Evolutionary conservation across 768 basidiomycete species (phyloP).

Genomic region (Serendipita vermifera): DNA sequence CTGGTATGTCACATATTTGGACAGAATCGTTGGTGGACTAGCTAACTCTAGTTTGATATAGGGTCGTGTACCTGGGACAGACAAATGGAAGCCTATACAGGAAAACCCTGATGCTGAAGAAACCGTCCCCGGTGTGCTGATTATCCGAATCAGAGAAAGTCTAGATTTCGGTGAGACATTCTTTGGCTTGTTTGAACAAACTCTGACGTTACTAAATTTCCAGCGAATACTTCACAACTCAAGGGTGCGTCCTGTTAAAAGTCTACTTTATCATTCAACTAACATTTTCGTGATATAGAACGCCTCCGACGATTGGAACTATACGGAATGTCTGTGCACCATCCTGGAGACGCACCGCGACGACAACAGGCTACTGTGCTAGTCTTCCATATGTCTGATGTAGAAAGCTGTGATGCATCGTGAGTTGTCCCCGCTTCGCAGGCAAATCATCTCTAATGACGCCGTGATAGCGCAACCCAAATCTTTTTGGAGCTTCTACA

Average conservation of each 20-base stretch:
- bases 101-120: slow-evolving; percentile 79
- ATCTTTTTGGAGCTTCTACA: slow-evolving; percentile 18
- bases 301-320: slow-evolving; percentile 74
- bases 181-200: neutral
- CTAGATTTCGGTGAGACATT: slow-evolving; percentile 67
- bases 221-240: slow-evolving; percentile 88
- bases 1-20: slow-evolving; percentile 37
- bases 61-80: slow-evolving; percentile 82
- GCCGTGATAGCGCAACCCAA: neutral
- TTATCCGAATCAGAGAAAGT: slow-evolving; percentile 79
- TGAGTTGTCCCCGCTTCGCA: slow-evolving; percentile 29
- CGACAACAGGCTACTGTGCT: slow-evolving; percentile 61
- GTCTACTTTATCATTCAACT: slow-evolving; percentile 2
- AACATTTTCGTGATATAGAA: slow-evolving; percentile 31
- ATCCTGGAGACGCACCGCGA: slow-evolving; percentile 80
- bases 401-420: slow-evolving; percentile 85
- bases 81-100: slow-evolving; percentile 79
- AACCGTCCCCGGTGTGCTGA: slow-evolving; percentile 65
- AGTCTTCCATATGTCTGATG: slow-evolving; percentile 90
- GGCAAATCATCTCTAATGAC: neutral
- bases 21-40: neutral
- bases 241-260: slow-evolving; percentile 62
- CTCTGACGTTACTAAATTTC: neutral
- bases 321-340: slow-evolving; percentile 65
- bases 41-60: slow-evolving; percentile 20